Conservation (phyloP, 208 protist genomes). For the Trypanosoma cruzi region DNA sequence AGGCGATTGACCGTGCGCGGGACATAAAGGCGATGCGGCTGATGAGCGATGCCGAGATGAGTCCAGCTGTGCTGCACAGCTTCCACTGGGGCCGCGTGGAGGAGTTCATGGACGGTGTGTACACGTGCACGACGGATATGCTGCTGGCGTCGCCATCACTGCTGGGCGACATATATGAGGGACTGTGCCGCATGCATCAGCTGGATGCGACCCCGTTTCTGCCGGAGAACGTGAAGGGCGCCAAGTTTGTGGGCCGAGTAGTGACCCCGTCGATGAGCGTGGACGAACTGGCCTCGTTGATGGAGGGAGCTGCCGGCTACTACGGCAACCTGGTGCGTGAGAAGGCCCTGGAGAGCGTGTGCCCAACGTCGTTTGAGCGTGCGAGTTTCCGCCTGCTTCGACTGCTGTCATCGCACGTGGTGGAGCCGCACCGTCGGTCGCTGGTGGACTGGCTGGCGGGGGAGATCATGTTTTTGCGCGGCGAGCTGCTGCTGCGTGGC, state of each 20-base stretch:
- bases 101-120: slow-evolving; percentile 78
- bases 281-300: slow-evolving; percentile 13
- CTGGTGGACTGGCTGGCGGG: slow-evolving; percentile 50
- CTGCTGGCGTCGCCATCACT: slow-evolving; percentile 52
- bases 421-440: slow-evolving; percentile 35
- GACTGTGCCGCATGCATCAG: slow-evolving; percentile 58
- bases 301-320: slow-evolving; percentile 39
- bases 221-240: slow-evolving; percentile 60
- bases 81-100: slow-evolving; percentile 87
- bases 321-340: slow-evolving; percentile 33
- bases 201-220: slow-evolving; percentile 56
- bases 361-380: slow-evolving; percentile 81
- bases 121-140: slow-evolving; percentile 83
- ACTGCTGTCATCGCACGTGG: slow-evolving; percentile 52
- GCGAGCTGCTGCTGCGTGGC: slow-evolving; percentile 33
- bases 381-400: slow-evolving; percentile 71
- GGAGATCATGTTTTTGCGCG: slow-evolving; percentile 60
- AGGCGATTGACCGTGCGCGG: slow-evolving; percentile 80
- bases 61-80: slow-evolving; percentile 74
- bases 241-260: slow-evolving; percentile 23
- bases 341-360: slow-evolving; percentile 75
- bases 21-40: slow-evolving; percentile 72
- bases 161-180: slow-evolving; percentile 60
- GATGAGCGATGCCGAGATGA: slow-evolving; percentile 74
- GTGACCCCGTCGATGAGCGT: neutral